Evolutionary conservation across 805 yeast genomes (phyloP), one percentile per base, ranked within the genome.

Genomic region (Zygosaccharomyces bisporus): DNA sequence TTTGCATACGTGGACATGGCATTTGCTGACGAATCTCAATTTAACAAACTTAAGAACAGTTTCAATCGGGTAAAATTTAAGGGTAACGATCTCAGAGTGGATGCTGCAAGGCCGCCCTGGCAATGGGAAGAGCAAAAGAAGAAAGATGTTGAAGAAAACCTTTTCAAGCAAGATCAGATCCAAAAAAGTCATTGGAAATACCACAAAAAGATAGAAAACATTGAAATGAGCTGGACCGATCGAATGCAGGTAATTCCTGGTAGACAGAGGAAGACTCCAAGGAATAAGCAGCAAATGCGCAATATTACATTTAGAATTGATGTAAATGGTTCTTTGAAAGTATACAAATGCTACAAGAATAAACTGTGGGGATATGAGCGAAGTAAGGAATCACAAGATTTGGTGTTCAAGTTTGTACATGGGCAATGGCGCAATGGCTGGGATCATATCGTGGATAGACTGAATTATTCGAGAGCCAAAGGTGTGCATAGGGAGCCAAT

Each of bases 361-460:
- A 89, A 89, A 60, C 73, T 93, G 32, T 91, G 99, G 99, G 98
- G 98, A 3, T 74, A 79, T 49, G 89, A 85, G 52, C 86, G 85
- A 67, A 74, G 77, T 50, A 82, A 76, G 55, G 69, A 73, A 2
- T 61, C 73, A 2, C 72, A 74, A 25, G 93, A 83, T 53, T 70
- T 89, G 52, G 85, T 83, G 0, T 76, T 72, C 64, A 69, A 71
- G 43, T 90, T 77, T 60, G 69, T 64, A 7, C 76, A 81, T 49
- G 86, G 84, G 0, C 75, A 73, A 36, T 88, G 96, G 96, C 75
- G 75, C 53, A 86, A 85, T 61, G 89, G 89, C 4, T 80, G 77
- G 48, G 86, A 82, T 39, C 95, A 86, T 59, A 75, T 87, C 9
- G 75, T 90, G 14, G 97, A 90, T 57, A 72, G 79, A 43, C 60